Evolutionary conservation across 805 yeast species (phyloP).

Genomic region (Kodamaea kakaduensis): DNA sequence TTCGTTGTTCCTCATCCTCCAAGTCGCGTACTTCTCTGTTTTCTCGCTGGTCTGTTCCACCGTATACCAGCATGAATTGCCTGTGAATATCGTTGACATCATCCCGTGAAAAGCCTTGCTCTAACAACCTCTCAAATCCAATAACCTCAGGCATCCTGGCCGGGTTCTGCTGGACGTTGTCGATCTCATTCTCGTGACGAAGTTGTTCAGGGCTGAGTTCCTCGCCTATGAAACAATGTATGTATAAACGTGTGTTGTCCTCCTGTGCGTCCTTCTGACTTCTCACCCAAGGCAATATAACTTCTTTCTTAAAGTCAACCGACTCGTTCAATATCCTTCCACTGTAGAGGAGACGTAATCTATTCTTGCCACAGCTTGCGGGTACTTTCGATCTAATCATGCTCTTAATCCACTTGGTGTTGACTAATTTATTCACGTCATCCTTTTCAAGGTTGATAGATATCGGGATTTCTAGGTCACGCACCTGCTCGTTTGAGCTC

Average conservation of each 20-base stretch:
- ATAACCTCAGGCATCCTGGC: constrained; percentile 63
- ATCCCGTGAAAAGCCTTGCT: constrained; percentile 77
- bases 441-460: constrained; percentile 25
- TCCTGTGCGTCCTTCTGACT: neutral
- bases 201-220: constrained; percentile 52
- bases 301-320: constrained; percentile 52
- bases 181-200: constrained; percentile 47
- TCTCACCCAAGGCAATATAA: constrained; percentile 30
- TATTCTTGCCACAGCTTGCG: constrained; percentile 29
- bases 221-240: constrained; percentile 80
- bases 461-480: constrained; percentile 29
- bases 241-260: constrained; percentile 41
- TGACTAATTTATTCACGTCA: constrained; percentile 29
- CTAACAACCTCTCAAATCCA: constrained; percentile 80
- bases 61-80: constrained; percentile 68
- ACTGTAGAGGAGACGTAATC: constrained; percentile 63
- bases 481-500: constrained; percentile 10
- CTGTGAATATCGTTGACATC: constrained; percentile 69
- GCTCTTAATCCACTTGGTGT: constrained; percentile 28
- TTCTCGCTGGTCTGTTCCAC: constrained; percentile 13
- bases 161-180: constrained; percentile 44
- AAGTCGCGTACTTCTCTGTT: constrained; percentile 27
- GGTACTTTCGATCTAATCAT: constrained; percentile 25
- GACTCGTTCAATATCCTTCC: constrained; percentile 62
- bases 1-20: constrained; percentile 41